Conservation (phyloP, 2,329 filamentous ascomycete species). For the Cladosporium sp. region DNA sequence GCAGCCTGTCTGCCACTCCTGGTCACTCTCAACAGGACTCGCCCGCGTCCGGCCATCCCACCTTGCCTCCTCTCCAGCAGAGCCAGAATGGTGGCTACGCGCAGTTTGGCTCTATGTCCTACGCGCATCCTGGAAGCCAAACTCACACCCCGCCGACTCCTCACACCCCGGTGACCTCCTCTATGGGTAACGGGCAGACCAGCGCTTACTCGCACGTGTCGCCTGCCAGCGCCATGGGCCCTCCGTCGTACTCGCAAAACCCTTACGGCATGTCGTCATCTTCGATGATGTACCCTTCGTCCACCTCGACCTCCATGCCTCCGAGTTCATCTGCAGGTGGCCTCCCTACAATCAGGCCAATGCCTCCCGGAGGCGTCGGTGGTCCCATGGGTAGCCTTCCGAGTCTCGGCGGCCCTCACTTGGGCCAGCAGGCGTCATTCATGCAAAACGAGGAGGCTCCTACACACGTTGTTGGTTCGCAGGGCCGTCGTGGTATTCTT, state of each 20-base stretch:
- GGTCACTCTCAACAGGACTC: slow-evolving; percentile 24
- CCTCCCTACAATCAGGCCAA: slow-evolving; percentile 44
- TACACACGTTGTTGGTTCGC: slow-evolving; percentile 91
- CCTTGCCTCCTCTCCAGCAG: slow-evolving; percentile 39
- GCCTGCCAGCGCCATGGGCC: slow-evolving; percentile 37
- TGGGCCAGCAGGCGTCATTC: slow-evolving; percentile 37
- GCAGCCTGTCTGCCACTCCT: slow-evolving; percentile 29
- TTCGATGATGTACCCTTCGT: slow-evolving; percentile 34
- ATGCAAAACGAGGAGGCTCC: slow-evolving; percentile 52
- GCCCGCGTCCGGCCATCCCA: slow-evolving; percentile 29
- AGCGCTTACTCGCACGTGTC: slow-evolving; percentile 35
- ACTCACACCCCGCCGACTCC: slow-evolving; percentile 37
- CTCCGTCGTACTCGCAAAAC: slow-evolving; percentile 33
- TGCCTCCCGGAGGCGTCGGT: slow-evolving; percentile 43
- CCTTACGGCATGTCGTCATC: slow-evolving; percentile 32
- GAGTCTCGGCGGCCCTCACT: slow-evolving; percentile 36
- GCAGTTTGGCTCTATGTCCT: slow-evolving; percentile 38
- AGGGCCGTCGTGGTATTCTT: slow-evolving; percentile 86
- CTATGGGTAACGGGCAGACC: slow-evolving; percentile 29
- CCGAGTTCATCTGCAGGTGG: slow-evolving; percentile 26
- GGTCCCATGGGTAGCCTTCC: slow-evolving; percentile 36
- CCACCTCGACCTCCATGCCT: slow-evolving; percentile 35
- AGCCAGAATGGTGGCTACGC: slow-evolving; percentile 35
- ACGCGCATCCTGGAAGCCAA: slow-evolving; percentile 34
- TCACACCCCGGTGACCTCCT: slow-evolving; percentile 36